A percentile compares a stretch with the other conserved stretches of the same genome.
Evolutionary conservation across 805 yeast species (phyloP).

Genomic region (Kluyveromyces nonfermentans): DNA sequence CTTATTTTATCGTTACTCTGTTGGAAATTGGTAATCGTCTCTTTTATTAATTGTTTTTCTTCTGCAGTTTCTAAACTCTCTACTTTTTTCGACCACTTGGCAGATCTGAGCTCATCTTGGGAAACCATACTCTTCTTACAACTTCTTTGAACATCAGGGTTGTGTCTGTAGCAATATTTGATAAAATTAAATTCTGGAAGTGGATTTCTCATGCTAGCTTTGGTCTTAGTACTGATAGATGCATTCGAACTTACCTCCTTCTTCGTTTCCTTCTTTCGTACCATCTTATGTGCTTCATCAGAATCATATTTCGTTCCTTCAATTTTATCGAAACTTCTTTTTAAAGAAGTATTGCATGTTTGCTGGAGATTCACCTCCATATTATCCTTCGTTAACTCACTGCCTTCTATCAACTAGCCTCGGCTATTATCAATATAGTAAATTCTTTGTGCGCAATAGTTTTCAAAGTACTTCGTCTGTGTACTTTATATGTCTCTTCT

Average conservation of each 20-base stretch:
- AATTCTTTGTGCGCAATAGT: neutral
- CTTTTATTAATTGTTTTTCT: conserved; percentile 73
- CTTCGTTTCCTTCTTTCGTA: conserved; percentile 1
- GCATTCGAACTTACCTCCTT: neutral
- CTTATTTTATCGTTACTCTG: conserved; percentile 70
- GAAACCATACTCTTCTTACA: conserved; percentile 20
- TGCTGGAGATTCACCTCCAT: conserved; percentile 3
- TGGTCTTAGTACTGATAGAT: neutral
- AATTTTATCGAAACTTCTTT: neutral
- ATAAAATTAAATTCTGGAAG: conserved; percentile 42
- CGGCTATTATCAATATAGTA: neutral
- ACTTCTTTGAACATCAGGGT: conserved; percentile 68
- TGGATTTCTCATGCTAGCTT: neutral
- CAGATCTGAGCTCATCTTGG: conserved; percentile 18
- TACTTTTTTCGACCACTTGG: conserved; percentile 24
- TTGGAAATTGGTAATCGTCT: conserved; percentile 67
- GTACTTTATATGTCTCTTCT: too few species aligned
- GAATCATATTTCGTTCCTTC: neutral
- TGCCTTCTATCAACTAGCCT: neutral
- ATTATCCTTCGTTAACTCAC: neutral
- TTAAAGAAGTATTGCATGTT: neutral
- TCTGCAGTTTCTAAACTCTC: conserved; percentile 61
- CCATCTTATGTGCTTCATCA: neutral
- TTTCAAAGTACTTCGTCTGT: too few species aligned
- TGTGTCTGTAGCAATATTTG: conserved; percentile 83